Evolutionary conservation across 1,284 basidiomycete species (phyloP).

Genomic region (Cryptococcus sp.): DNA sequence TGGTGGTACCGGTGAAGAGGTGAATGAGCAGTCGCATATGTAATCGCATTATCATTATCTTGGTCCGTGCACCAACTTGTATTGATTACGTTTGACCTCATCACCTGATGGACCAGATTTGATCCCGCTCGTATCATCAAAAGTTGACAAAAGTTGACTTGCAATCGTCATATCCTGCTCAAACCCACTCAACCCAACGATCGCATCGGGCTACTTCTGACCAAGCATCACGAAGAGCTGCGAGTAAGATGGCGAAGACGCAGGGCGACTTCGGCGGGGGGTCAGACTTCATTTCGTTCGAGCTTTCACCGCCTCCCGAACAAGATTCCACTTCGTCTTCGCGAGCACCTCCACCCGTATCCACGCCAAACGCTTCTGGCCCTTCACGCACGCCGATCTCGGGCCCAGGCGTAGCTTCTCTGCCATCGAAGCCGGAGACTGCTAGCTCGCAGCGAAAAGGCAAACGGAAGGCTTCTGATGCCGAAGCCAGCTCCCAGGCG

Average conservation of each 20-base stretch:
- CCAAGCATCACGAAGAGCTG: not conserved
- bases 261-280: constrained; percentile 19
- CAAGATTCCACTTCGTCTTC: not conserved
- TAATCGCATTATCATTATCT: too few species aligned
- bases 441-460: constrained; percentile 1
- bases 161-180: not conserved
- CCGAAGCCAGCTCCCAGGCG: constrained; percentile 2
- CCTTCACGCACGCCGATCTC: constrained; percentile 12
- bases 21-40: too few species aligned
- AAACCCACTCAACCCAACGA: not conserved
- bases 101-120: too few species aligned
- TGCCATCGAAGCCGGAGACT: constrained; percentile 7
- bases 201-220: not conserved
- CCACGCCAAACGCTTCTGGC: constrained; percentile 8
- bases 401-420: not conserved
- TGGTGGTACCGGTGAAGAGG: too few species aligned
- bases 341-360: constrained; percentile 5
- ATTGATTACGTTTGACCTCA: too few species aligned
- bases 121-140: too few species aligned
- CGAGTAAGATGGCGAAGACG: not conserved
- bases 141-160: constrained; percentile 1
- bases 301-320: constrained; percentile 25
- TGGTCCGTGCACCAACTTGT: too few species aligned
- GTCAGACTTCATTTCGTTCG: constrained; percentile 66
- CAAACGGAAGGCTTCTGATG: constrained; percentile 16